Conservation (phyloP, 2,329 filamentous ascomycete genomes). For the Pochonia chlamydosporia region DNA sequence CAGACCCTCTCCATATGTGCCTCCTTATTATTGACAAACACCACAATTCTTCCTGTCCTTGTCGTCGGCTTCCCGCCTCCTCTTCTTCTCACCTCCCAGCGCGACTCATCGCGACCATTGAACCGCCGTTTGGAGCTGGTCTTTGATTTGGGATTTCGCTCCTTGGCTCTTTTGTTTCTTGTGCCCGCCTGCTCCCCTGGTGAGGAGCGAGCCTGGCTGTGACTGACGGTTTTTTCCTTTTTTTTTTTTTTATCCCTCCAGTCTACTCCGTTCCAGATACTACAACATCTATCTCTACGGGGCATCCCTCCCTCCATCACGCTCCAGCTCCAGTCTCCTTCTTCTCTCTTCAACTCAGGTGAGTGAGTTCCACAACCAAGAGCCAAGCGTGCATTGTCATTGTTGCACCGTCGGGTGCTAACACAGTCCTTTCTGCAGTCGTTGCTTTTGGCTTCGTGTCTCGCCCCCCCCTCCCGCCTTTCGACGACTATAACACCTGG, state of each 20-base stretch:
- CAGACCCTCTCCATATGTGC: too few species aligned
- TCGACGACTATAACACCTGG: slow-evolving; percentile 3
- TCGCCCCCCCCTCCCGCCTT: slow-evolving; percentile 4
- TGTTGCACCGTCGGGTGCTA: neutral
- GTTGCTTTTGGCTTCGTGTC: slow-evolving; percentile 8
- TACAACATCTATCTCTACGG: too few species aligned
- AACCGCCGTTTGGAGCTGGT: neutral
- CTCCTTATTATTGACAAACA: too few species aligned
- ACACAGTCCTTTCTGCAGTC: neutral
- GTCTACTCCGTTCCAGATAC: too few species aligned
- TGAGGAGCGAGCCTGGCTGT: neutral
- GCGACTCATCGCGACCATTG: neutral
- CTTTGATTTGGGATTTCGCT: neutral
- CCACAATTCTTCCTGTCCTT: too few species aligned
- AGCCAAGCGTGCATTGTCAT: neutral
- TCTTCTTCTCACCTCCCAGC: neutral
- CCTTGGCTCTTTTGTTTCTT: neutral
- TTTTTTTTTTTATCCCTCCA: neutral
- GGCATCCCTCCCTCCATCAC: neutral
- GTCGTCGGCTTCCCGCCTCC: too few species aligned
- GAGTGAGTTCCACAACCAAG: neutral
- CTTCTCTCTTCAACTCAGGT: slow-evolving; percentile 4
- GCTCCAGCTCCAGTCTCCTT: neutral
- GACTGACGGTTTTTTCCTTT: slow-evolving; percentile 2
- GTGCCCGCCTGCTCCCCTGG: neutral